Evolutionary conservation across 2,329 filamentous ascomycete species (phyloP).

Genomic region (Xylaria hypoxylon): DNA sequence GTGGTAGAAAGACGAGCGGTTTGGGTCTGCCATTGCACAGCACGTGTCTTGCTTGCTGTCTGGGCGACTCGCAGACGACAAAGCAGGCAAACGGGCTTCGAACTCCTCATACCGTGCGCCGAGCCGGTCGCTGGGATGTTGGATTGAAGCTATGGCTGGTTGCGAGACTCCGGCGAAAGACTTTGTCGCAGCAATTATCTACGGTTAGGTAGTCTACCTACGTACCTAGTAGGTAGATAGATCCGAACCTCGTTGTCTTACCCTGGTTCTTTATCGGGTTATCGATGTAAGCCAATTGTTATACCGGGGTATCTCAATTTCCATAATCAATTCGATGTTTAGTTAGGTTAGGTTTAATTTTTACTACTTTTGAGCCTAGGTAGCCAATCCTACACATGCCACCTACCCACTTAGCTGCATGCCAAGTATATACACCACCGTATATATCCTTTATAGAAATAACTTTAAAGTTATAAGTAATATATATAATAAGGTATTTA

Average conservation of each 20-base stretch:
- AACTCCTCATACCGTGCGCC: constrained; percentile 47
- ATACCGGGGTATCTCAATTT: constrained; percentile 3
- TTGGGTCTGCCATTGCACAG: constrained; percentile 42
- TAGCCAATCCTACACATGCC: no score
- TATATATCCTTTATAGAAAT: no score
- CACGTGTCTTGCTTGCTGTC: constrained; percentile 35
- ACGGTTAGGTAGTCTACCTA: background rate
- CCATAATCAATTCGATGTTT: no score
- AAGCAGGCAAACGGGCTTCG: constrained; percentile 47
- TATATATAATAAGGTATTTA: no score
- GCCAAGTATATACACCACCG: no score
- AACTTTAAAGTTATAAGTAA: no score
- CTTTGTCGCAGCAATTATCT: background rate
- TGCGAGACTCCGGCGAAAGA: background rate
- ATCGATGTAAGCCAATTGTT: background rate
- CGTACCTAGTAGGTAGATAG: background rate
- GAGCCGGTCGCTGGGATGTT: constrained; percentile 16
- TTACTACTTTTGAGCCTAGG: no score
- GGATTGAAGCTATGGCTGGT: constrained; percentile 6
- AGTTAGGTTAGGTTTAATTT: no score
- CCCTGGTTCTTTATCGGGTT: constrained; percentile 1
- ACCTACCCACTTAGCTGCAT: no score
- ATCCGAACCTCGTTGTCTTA: background rate
- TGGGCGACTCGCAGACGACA: constrained; percentile 49
- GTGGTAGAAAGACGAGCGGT: constrained; percentile 41